These are phyloP conservation scores for Pseudozyma tsukubaensis DNA, from an alignment of 1,284 basidiomycete genomes.

Conservation along the genomic window DNA sequence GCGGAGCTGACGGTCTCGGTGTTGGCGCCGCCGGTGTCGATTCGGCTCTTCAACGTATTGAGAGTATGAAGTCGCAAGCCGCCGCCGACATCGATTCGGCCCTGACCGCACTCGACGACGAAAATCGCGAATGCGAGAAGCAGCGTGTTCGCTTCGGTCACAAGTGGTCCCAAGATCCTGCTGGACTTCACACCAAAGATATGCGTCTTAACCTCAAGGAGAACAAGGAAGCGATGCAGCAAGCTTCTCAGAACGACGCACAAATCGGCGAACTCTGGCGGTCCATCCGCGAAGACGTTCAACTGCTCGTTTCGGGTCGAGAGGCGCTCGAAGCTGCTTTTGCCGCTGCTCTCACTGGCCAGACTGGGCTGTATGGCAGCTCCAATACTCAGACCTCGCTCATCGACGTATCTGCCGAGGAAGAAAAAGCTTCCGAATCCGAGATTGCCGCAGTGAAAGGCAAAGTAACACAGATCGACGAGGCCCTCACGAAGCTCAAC, in stretches of 20 bases:
- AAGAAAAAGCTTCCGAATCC: conserved; percentile 42
- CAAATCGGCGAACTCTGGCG: conserved; percentile 83
- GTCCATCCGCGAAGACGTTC: conserved; percentile 77
- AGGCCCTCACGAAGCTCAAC: conserved; percentile 51
- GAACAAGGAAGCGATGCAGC: conserved; percentile 79
- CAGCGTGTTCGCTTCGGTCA: conserved; percentile 81
- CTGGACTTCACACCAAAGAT: conserved; percentile 74
- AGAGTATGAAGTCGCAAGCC: conserved; percentile 46
- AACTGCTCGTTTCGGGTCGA: conserved; percentile 73
- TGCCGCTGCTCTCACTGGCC: conserved; percentile 70
- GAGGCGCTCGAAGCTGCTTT: conserved; percentile 80
- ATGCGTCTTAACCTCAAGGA: conserved; percentile 83
- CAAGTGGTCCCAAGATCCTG: conserved; percentile 89
- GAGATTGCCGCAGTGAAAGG: conserved; percentile 37
- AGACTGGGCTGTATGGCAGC: conserved; percentile 38
- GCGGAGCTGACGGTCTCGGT: conserved; percentile 75
- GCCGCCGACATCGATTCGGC: conserved; percentile 46
- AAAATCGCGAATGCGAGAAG: conserved; percentile 70
- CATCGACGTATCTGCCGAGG: conserved; percentile 52
- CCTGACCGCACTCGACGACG: conserved; percentile 58
- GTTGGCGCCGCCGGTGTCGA: conserved; percentile 52
- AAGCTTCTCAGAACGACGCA: conserved; percentile 81
- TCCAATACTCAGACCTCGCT: conserved; percentile 28
- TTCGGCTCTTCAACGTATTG: conserved; percentile 45
- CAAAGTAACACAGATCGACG: conserved; percentile 54